Evolutionary conservation across 225 moss, liverwort and hornwort genomes (phyloP).

Genomic region (Ulota crispa): DNA sequence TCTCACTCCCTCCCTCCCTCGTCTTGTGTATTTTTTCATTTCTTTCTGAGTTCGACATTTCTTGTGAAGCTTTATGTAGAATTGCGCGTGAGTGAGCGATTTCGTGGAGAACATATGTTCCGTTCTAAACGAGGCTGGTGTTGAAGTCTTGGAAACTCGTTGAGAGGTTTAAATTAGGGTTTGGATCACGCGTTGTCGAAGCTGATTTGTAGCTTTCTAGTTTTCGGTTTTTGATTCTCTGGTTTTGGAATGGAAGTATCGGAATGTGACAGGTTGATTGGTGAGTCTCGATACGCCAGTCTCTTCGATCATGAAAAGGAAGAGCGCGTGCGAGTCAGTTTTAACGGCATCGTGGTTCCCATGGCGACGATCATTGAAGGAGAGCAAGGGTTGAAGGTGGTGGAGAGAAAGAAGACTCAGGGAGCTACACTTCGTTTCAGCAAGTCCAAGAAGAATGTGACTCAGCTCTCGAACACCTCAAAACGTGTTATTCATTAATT

Average conservation of each 20-base stretch:
- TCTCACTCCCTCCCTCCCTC: too few relatives aligned
- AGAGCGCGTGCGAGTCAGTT: conserved; percentile 29
- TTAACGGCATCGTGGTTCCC: conserved; percentile 37
- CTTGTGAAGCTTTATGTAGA: not conserved
- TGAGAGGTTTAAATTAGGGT: not conserved
- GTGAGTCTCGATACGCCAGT: conserved; percentile 15
- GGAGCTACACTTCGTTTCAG: conserved; percentile 23
- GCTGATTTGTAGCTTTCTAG: not conserved
- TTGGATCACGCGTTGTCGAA: not conserved
- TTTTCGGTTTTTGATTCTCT: too few relatives aligned
- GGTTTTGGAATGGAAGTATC: not conserved
- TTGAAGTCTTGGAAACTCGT: not conserved
- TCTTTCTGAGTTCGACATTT: not conserved
- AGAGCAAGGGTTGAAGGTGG: conserved; percentile 23
- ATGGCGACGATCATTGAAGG: conserved; percentile 34
- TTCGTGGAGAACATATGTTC: not conserved
- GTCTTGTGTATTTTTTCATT: not conserved
- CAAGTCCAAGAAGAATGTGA: conserved; percentile 36
- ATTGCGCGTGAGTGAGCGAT: not conserved
- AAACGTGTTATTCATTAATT: too few relatives aligned
- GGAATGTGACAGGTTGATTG: conserved; percentile 31
- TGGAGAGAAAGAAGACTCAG: conserved; percentile 24
- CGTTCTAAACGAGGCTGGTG: not conserved
- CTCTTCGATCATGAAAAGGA: conserved; percentile 6
- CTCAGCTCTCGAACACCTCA: conserved; percentile 21